Percentiles rank a stretch among this genome's conserved stretches.
These are phyloP conservation scores for Fusarium paranaense DNA, from an alignment of 2,329 filamentous ascomycete species.

Conservation along the genomic window DNA sequence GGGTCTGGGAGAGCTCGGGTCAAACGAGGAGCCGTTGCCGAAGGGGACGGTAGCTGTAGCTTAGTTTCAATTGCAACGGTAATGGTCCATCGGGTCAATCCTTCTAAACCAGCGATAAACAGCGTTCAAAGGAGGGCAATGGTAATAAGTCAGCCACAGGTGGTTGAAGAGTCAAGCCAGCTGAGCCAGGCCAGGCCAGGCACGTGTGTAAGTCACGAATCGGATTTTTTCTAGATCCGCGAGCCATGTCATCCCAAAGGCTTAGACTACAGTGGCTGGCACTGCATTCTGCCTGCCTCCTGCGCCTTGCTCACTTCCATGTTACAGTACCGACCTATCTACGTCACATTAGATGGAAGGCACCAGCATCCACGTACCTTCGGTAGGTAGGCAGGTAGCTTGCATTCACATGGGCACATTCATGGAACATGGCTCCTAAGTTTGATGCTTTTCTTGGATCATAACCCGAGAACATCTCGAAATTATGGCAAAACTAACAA, in stretches of 20 bases:
- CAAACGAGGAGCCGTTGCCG: neutral
- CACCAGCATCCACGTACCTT: neutral
- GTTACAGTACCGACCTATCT: neutral
- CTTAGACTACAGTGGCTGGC: neutral
- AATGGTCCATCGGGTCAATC: neutral
- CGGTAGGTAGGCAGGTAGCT: neutral
- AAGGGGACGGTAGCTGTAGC: neutral
- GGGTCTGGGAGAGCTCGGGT: neutral
- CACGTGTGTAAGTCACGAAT: neutral
- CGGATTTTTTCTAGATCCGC: neutral
- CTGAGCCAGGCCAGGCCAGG: neutral
- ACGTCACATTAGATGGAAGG: neutral
- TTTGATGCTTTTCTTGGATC: neutral
- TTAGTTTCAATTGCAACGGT: neutral
- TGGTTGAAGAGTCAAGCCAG: neutral
- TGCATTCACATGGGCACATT: neutral
- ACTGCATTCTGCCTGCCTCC: neutral
- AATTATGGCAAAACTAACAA: constrained; percentile 2
- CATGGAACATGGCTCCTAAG: neutral
- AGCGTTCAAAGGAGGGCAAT: neutral
- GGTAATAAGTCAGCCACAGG: neutral
- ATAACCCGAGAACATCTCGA: constrained; percentile 3
- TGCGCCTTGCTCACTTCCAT: neutral
- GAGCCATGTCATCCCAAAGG: neutral
- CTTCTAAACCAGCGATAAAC: neutral